Base-by-base conservation (phyloP, 148 eudicot species). In the Nepenthes mirabilis region DNA sequence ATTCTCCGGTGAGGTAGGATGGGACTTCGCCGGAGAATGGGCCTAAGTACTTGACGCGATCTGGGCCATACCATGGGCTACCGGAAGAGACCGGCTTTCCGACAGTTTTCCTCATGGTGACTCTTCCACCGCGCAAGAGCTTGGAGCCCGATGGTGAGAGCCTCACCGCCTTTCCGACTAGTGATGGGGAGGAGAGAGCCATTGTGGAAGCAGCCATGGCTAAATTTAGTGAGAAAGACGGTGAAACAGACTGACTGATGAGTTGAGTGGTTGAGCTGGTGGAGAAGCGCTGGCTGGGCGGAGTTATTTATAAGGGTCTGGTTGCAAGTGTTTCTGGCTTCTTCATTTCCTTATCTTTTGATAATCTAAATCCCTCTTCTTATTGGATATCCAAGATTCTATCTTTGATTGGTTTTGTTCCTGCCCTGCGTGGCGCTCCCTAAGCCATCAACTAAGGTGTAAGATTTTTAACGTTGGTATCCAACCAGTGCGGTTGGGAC, bases 11-110 rank as follows among this genome's bases (percentile, higher is more conserved):
- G 23, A 23, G 23, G 23, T 23, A 23, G 23, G 23, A 23, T 14
- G 80, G 80, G 36, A 76, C 32, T 63, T 71, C 75, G n/a, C 79
- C 79, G 2, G 79, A 71, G 67, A 75, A 68, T 56, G 79, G 79
- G 52, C 79, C 79, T 62, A 75, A 68, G 72, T 75, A 75, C 79
- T 67, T 67, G 34, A 75, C 79, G 13, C 79, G 63, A 72, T 75
- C 79, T 0, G 79, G 75, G 34, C 75, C 79, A 23, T 23, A 23
- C 23, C 23, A 23, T 23, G 23, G 23, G 23, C 23, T 23, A 23
- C 23, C 23, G 23, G 64, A 76, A 60, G 76, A 55, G 0, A 65
- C 68, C 2, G 47, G 61, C 59, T 71, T 71, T 37, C 52, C 70
- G 6, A 64, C 78, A 0, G 72, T 13, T 45, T 72, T 75, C 54